Evolutionary conservation across 352 stramenopile genomes (phyloP), one percentile per base, ranked within the genome.

Genomic region (Blastocystis sp.): DNA sequence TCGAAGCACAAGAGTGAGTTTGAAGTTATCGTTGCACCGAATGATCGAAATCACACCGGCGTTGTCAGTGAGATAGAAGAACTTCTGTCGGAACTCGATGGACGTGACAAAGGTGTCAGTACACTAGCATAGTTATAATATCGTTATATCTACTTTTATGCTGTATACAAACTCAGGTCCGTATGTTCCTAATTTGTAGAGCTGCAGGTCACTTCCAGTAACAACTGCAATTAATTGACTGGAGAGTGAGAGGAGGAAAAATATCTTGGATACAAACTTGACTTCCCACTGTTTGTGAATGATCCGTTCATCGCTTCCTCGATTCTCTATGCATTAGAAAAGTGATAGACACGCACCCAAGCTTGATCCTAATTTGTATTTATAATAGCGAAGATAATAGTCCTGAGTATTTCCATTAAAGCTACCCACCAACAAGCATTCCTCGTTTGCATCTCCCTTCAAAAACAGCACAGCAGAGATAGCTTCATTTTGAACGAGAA

Each of bases 91-190:
- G 20, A 69, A 50, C n/a, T 85, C 43, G 37, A 85, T 59, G 34
- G 73, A 53, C 13, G 73, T 85, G 9, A 85, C 50, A 55, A 85
- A 85, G 1, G 73, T 37, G 56, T 85, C 73, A 24, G 73, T 85
- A 43, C 73, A 85, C 73, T 85, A 68, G n/a, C 24, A 16, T 11
- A 45, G 7, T 41, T 0, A 16, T 16, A 2, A 41, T 24, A 13
- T 7, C 5, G 20, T 8, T 2, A 66, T 18, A n/a, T 8, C 54
- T 47, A 85, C 73, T 30, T 43, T 34, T 13, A 68, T 39, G 30
- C 68, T 50, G 16, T 50, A 24, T 37, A 85, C 56, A 2, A 85
- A 53, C 34, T 53, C 34, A 8, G 63, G 5, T 8, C n/a, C 73
- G 16, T 50, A n/a, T 26, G 53, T 34, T 13, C 18, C 63, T 9